Percentiles rank a stretch among this genome's conserved stretches.
Evolutionary conservation across 2,329 filamentous ascomycete genomes (phyloP).

Genomic region (Phialophora verrucosa): DNA sequence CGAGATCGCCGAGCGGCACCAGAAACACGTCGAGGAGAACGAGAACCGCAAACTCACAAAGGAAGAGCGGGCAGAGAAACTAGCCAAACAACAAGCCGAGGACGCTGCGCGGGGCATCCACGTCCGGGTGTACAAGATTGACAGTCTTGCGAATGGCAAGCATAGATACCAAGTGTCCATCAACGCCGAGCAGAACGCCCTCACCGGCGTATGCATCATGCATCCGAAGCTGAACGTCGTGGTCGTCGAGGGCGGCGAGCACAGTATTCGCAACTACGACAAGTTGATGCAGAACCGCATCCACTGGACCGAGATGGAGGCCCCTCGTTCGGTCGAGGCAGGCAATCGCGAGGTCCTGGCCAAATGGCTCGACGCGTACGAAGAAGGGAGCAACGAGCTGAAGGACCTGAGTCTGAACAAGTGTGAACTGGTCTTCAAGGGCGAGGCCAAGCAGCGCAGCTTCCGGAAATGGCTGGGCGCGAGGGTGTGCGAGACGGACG

Average conservation of each 20-base stretch:
- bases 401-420: conserved; percentile 84
- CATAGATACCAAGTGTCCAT: conserved; percentile 92
- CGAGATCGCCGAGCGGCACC: conserved; percentile 85
- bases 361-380: conserved; percentile 72
- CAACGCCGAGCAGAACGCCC: conserved; percentile 85
- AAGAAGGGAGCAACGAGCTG: conserved; percentile 74
- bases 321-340: conserved; percentile 63
- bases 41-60: conserved; percentile 86
- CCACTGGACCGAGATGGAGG: conserved; percentile 89
- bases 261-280: conserved; percentile 82
- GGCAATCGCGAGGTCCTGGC: conserved; percentile 67
- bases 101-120: conserved; percentile 87
- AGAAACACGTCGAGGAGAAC: conserved; percentile 78
- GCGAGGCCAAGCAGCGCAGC: conserved; percentile 76
- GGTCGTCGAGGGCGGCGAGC: conserved; percentile 86
- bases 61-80: conserved; percentile 83
- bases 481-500: conserved; percentile 90
- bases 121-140: conserved; percentile 86
- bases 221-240: conserved; percentile 88
- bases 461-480: conserved; percentile 86
- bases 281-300: conserved; percentile 94
- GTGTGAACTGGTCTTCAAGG: conserved; percentile 87
- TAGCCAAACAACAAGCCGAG: conserved; percentile 79
- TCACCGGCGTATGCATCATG: conserved; percentile 91
- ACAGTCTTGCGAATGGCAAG: conserved; percentile 86